Evolutionary conservation across 768 basidiomycete species (phyloP), one percentile per base, ranked within the genome.

Genomic region (Tremella yokohamensis): DNA sequence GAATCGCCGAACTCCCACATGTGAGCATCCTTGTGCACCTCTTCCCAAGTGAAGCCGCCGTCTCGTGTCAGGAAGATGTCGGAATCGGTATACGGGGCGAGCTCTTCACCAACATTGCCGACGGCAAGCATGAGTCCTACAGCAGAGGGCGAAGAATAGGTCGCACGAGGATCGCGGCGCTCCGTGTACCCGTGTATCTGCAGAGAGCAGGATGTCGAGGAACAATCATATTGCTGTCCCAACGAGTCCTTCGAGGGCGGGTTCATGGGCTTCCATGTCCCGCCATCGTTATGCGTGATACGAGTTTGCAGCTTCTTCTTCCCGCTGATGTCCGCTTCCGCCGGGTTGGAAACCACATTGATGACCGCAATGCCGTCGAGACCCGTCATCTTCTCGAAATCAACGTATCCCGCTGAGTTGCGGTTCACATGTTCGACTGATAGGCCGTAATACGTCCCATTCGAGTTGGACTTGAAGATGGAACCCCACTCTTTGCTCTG

Each of bases 1-100:
- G 90, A 94, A 78, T 98, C 96, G 25, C 94, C 94, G 67, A 94
- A 98, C 74, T 93, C 92, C 91, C 90, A 99, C 39, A 97, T 81
- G 72, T 98, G 88, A 0, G 96, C 94, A 64, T 94, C 93, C 74
- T 99, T 99, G 80, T 92, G 92, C 0, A 99, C 87, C 78, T 99
- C 96, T 73, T 96, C 85, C 96, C 96, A 99, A 0, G 89, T 91
- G 78, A 96, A 96, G 8, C 96, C 96, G 1, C 85, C 96, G 66
- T 99, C 90, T 3, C 96, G 89, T 56, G 89, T 90, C 40, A 98
- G 82, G 86, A 96, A 98, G 1, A 92, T 96, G 74, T 98, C 94
- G 60, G 86, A 85, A 26, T 97, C 88, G 2, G 80, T 82, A 78
- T 99, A 99, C 0, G 85, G 79, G 0, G 83, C 85, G 1, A 99